Evolutionary conservation across 2,329 filamentous ascomycete genomes (phyloP), one percentile per base, ranked within the genome.

Genomic region (Colletotrichum navitas): DNA sequence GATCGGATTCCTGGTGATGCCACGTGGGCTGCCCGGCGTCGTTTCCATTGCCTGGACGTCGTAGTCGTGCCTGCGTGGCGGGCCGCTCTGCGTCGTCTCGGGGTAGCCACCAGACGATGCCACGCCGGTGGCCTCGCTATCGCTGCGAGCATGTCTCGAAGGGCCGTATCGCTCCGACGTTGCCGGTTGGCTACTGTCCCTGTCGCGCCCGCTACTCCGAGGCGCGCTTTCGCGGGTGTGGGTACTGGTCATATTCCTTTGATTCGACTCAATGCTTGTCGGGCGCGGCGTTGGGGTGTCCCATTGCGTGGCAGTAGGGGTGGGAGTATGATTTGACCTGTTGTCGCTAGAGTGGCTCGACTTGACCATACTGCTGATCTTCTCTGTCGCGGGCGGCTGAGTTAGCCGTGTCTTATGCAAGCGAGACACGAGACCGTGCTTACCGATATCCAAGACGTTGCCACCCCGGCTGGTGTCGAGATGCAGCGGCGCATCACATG

Each of bases 11-110:
- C 92, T 93, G 12, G 90, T 87, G 26, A 92, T 87, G 7, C 87
- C 83, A 47, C 92, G 91, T 7, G 94, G 93, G 81, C 91, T 94
- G 74, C 89, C 89, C 24, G 97, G 86, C 43, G 91, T 92, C 0
- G 93, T 94, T 81, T 98, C 95, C 94, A 98, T 97, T 4, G 95
- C 94, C 80, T 98, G 95, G 21, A 97, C 90, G 78, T 98, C 96
- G 78, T 97, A 98, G 79, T 98, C 95, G 78, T 98, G 94, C 66
- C 93, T 92, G 76, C 95, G 90, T 51, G 88, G 87, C 47, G 89
- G 89, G 8, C 88, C 89, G 77, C 89, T 92, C 76, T 93, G 90
- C 21, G 90, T 90, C 3, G 91, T 91, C 74, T 95, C 93, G 34
- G 91, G 88, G 78, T 97, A 97, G 56, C 95, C 94, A 29, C 88